A percentile compares a stretch with the other conserved stretches of the same genome.
phyloP scores from a whole-genome alignment of 352 stramenopile genomes.

The Pythium grandisporangium region DNA sequence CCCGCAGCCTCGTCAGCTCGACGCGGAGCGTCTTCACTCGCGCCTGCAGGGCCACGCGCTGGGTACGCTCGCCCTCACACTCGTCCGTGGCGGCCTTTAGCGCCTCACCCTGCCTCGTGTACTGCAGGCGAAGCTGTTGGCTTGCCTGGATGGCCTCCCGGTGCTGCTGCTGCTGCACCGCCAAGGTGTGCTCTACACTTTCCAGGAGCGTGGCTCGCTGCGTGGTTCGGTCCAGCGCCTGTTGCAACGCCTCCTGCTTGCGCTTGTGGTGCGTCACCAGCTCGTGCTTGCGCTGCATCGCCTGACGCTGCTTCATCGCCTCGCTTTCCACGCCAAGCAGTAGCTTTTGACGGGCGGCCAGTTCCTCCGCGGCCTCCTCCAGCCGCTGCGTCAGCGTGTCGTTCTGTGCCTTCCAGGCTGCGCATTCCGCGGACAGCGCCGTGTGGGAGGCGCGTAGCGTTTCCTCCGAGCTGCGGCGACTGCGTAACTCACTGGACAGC shows the following conservation, averaged over 20 bases:
- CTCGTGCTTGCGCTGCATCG: constrained; percentile 41
- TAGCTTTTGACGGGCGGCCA: constrained; percentile 19
- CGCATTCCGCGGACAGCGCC: constrained; percentile 19
- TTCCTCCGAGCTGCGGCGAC: constrained; percentile 18
- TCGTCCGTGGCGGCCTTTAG: constrained; percentile 25
- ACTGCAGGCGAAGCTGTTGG: constrained; percentile 22
- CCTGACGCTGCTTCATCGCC: constrained; percentile 16
- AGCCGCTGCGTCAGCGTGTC: constrained; percentile 24
- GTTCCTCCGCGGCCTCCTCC: constrained; percentile 13
- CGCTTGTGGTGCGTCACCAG: constrained; percentile 29
- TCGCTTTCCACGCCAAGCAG: constrained; percentile 12
- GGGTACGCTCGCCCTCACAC: constrained; percentile 23
- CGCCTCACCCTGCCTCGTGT: constrained; percentile 15
- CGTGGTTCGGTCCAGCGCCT: constrained; percentile 15
- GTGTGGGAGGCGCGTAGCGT: constrained; percentile 14
- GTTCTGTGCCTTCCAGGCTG: constrained; percentile 18
- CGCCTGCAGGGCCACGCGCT: constrained; percentile 8
- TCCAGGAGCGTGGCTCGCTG: constrained; percentile 17
- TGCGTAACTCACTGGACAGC: constrained; percentile 23
- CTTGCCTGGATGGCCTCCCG: constrained; percentile 32
- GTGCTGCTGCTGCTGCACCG: constrained; percentile 18
- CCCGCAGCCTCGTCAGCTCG: constrained; percentile 27
- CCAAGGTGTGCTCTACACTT: constrained; percentile 15
- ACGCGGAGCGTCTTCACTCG: constrained; percentile 23
- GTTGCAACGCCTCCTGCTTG: constrained; percentile 15